Percentiles rank a stretch among this genome's conserved stretches.
Conservation (phyloP, 2,329 filamentous ascomycete species). For the Incumbomyces delicatus region DNA sequence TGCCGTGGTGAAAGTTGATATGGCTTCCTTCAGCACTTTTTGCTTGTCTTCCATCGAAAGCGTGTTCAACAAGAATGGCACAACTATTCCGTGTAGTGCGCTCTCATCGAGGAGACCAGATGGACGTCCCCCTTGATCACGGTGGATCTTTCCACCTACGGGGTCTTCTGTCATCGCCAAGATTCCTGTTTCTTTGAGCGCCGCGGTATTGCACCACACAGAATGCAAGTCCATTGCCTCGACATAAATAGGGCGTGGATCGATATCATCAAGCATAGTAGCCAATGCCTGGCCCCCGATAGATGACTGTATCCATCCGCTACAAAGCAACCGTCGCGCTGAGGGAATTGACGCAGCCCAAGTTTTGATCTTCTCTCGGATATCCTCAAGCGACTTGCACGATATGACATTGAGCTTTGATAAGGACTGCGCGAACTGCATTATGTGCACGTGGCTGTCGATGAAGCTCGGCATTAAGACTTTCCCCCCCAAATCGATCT, state of each 20-base stretch:
- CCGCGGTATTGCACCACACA: slow-evolving; percentile 40
- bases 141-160: slow-evolving; percentile 37
- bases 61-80: slow-evolving; percentile 34
- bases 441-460: slow-evolving; percentile 40
- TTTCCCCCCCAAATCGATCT: slow-evolving; percentile 10
- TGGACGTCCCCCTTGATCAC: slow-evolving; percentile 34
- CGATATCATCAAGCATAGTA: slow-evolving; percentile 39
- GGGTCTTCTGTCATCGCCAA: slow-evolving; percentile 33
- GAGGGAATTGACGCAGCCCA: slow-evolving; percentile 32
- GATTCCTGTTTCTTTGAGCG: slow-evolving; percentile 35
- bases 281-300: slow-evolving; percentile 35
- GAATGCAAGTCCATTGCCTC: slow-evolving; percentile 42
- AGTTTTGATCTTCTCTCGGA: slow-evolving; percentile 30
- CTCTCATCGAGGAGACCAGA: slow-evolving; percentile 38
- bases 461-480: slow-evolving; percentile 39
- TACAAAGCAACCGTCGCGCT: slow-evolving; percentile 34
- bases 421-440: slow-evolving; percentile 38
- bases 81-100: slow-evolving; percentile 33
- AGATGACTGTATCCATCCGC: slow-evolving; percentile 39
- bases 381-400: slow-evolving; percentile 34
- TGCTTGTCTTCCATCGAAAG: slow-evolving; percentile 35
- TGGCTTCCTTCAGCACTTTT: slow-evolving; percentile 28
- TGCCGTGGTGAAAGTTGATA: slow-evolving; percentile 31
- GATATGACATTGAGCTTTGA: slow-evolving; percentile 34
- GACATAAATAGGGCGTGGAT: slow-evolving; percentile 40